phyloP scores from a whole-genome alignment of 1,139 yeast species.

The Spathaspora sp. region DNA sequence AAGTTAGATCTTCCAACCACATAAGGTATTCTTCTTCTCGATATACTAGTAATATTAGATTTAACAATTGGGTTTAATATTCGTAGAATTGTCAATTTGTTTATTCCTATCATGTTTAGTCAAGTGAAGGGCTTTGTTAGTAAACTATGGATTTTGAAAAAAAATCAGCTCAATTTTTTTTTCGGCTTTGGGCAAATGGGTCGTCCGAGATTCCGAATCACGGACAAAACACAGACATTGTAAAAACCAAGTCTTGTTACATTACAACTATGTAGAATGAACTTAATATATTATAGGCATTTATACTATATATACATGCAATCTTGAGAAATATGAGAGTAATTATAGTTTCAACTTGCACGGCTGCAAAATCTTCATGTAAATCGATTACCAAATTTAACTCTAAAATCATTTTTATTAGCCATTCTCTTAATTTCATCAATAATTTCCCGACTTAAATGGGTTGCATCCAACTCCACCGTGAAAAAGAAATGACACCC shows the following conservation, averaged over 20 bases:
- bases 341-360: not conserved
- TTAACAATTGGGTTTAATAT: slow-evolving; percentile 1
- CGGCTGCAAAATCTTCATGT: not conserved
- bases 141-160: not conserved
- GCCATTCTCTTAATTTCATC: not conserved
- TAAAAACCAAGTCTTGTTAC: not conserved
- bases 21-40: not conserved
- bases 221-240: not conserved
- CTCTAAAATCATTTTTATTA: not conserved
- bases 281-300: too few species aligned
- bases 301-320: too few species aligned
- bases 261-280: too few species aligned
- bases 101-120: slow-evolving; percentile 7
- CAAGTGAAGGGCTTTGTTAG: not conserved
- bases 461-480: not conserved
- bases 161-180: not conserved
- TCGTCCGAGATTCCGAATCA: not conserved
- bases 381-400: not conserved
- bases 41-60: not conserved
- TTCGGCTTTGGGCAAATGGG: not conserved
- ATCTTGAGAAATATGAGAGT: too few species aligned
- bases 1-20: not conserved
- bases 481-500: not conserved
- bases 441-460: not conserved
- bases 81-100: slow-evolving; percentile 6